phyloP scores from a whole-genome alignment of 1,284 basidiomycete genomes.

The Moesziomyces sp. region DNA sequence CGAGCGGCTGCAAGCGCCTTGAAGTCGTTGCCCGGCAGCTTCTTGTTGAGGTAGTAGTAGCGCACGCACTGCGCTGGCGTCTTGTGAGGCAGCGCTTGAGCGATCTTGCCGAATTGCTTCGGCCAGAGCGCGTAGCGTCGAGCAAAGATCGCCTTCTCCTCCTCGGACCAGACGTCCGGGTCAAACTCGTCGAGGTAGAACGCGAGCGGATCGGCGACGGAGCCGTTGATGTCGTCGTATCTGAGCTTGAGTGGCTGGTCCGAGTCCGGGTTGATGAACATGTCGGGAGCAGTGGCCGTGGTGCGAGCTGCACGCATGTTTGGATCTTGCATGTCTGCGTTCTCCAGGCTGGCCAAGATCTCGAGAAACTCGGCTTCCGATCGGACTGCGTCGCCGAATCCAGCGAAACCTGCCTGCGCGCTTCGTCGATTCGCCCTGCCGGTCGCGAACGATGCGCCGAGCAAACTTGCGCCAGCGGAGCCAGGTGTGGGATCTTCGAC shows the following conservation, averaged over 20 bases:
- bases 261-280: conserved; percentile 77
- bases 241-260: conserved; percentile 71
- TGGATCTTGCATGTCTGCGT: conserved; percentile 90
- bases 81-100: conserved; percentile 84
- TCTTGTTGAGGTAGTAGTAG: conserved; percentile 96
- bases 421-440: conserved; percentile 53
- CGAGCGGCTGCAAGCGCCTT: conserved; percentile 61
- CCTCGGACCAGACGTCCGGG: conserved; percentile 78
- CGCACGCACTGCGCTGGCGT: conserved; percentile 87
- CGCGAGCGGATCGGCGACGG: conserved; percentile 79
- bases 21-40: conserved; percentile 69
- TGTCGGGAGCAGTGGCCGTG: conserved; percentile 90
- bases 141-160: conserved; percentile 83
- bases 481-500: conserved; percentile 27
- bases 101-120: conserved; percentile 91
- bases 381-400: conserved; percentile 86
- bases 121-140: conserved; percentile 85
- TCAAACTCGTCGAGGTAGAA: conserved; percentile 71
- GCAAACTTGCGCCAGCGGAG: conserved; percentile 21
- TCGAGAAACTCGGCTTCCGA: conserved; percentile 97
- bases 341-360: conserved; percentile 90
- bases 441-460: conserved; percentile 24
- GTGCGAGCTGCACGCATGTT: conserved; percentile 85
- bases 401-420: conserved; percentile 49
- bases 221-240: conserved; percentile 86